Percentiles rank a stretch among this genome's conserved stretches.
Evolutionary conservation across 306 rosid species (phyloP).

Genomic region (Cucumis hystrix): DNA sequence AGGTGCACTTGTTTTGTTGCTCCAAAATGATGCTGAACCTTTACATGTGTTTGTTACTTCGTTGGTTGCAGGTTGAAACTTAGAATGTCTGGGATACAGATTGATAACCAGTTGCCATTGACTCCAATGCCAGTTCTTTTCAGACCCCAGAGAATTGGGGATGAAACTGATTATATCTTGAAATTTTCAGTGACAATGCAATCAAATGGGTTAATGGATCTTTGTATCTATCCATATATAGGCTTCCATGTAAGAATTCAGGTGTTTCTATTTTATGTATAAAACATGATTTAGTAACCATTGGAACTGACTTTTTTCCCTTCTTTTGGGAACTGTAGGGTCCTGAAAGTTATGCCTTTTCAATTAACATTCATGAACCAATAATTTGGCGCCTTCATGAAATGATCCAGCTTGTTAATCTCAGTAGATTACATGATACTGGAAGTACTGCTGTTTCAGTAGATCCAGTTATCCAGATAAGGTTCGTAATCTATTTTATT

Average conservation of each 20-base stretch:
- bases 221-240: slow-evolving; percentile 79
- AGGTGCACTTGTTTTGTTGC: not conserved
- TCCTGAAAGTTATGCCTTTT: slow-evolving; percentile 68
- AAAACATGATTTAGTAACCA: not conserved
- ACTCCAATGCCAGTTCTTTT: slow-evolving; percentile 94
- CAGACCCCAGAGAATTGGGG: slow-evolving; percentile 74
- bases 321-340: slow-evolving; percentile 40
- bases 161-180: slow-evolving; percentile 65
- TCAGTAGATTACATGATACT: slow-evolving; percentile 57
- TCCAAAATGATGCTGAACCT: not conserved
- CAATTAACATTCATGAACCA: slow-evolving; percentile 85
- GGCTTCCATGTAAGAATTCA: slow-evolving; percentile 64
- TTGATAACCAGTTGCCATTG: slow-evolving; percentile 93
- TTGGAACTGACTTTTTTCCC: not conserved
- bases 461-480: slow-evolving; percentile 77
- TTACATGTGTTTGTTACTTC: slow-evolving; percentile 9
- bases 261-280: not conserved
- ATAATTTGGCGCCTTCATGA: slow-evolving; percentile 97
- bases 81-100: slow-evolving; percentile 76
- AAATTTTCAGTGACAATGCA: slow-evolving; percentile 80
- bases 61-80: slow-evolving; percentile 59
- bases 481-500: slow-evolving; percentile 31
- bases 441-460: slow-evolving; percentile 87
- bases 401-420: slow-evolving; percentile 80
- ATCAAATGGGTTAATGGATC: slow-evolving; percentile 84